Percentiles rank a stretch among this genome's conserved stretches.
Evolutionary conservation across 306 rosid species (phyloP).

Genomic region (Mimosa pudica): DNA sequence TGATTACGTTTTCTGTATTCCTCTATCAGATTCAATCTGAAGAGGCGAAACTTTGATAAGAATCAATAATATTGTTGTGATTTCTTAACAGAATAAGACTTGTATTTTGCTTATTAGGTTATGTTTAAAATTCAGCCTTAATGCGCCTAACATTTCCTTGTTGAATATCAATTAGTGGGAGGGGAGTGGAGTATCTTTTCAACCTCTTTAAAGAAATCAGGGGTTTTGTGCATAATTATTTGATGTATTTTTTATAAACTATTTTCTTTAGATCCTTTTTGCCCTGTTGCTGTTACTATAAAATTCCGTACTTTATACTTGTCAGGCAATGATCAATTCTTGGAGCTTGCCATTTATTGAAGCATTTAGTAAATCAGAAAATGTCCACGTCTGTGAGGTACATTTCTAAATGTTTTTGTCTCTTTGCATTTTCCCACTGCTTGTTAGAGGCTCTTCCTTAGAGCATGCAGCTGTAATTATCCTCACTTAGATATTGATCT

Average conservation of each 20-base stretch:
- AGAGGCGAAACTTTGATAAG: too few relatives aligned
- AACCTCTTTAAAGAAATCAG: constrained; percentile 7
- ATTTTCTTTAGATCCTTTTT: constrained; percentile 26
- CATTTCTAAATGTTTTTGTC: constrained; percentile 27
- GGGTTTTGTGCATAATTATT: constrained; percentile 1
- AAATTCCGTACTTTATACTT: constrained; percentile 34
- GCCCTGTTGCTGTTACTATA: constrained; percentile 28
- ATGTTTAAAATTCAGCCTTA: constrained; percentile 30
- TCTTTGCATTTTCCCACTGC: constrained; percentile 26
- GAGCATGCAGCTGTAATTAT: neutral
- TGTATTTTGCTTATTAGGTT: neutral
- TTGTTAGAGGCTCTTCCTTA: constrained; percentile 14
- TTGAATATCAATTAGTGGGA: constrained; percentile 15
- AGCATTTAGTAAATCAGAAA: constrained; percentile 55
- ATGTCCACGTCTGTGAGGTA: constrained; percentile 71
- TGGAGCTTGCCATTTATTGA: constrained; percentile 74
- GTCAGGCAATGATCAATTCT: constrained; percentile 74
- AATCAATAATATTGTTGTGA: too few relatives aligned
- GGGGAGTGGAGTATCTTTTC: constrained; percentile 3
- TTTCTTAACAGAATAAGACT: neutral
- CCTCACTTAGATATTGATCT: neutral
- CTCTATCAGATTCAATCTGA: too few relatives aligned
- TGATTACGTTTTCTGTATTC: too few relatives aligned
- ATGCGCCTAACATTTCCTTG: constrained; percentile 8
- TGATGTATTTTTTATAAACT: constrained; percentile 9